These are phyloP conservation scores for Alternaria ventricosa DNA, from an alignment of 2,329 filamentous ascomycete genomes.

Conservation along the genomic window DNA sequence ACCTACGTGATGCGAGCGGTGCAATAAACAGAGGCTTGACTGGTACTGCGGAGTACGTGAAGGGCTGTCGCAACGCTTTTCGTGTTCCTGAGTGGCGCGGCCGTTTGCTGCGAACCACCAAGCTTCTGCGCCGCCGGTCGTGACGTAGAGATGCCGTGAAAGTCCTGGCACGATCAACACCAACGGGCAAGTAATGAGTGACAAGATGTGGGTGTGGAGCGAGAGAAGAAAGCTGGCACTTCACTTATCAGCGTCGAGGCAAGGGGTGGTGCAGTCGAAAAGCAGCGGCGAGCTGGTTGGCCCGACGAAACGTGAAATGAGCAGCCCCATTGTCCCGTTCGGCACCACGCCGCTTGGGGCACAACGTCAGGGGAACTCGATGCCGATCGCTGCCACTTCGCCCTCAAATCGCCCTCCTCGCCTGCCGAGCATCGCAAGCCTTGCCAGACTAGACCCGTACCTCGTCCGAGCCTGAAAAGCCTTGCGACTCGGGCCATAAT, in stretches of 20 bases:
- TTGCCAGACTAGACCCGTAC: conserved; percentile 9
- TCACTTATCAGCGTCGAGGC: conserved; percentile 15
- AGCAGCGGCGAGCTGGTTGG: conserved; percentile 22
- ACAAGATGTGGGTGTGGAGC: conserved; percentile 11
- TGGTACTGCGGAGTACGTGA: neutral
- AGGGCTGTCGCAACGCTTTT: conserved; percentile 11
- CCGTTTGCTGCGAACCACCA: neutral
- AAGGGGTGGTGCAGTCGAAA: conserved; percentile 1
- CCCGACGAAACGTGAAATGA: conserved; percentile 39
- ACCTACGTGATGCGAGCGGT: conserved; percentile 23
- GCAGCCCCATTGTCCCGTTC: conserved; percentile 16
- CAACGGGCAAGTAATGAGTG: conserved; percentile 5
- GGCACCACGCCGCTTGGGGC: conserved; percentile 16
- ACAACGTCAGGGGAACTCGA: conserved; percentile 18
- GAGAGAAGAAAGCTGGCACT: conserved; percentile 5
- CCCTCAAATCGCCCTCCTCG: neutral
- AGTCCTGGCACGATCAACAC: neutral
- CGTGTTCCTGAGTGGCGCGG: conserved; percentile 13
- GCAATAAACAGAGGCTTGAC: neutral
- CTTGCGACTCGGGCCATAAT: conserved; percentile 1
- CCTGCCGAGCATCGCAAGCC: conserved; percentile 9
- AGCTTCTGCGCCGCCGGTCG: neutral
- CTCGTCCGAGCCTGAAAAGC: conserved; percentile 15
- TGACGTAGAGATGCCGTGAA: conserved; percentile 2
- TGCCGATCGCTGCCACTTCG: conserved; percentile 12